Evolutionary conservation across 805 yeast genomes (phyloP), one percentile per base, ranked within the genome.

Genomic region (Lachancea cidri): DNA sequence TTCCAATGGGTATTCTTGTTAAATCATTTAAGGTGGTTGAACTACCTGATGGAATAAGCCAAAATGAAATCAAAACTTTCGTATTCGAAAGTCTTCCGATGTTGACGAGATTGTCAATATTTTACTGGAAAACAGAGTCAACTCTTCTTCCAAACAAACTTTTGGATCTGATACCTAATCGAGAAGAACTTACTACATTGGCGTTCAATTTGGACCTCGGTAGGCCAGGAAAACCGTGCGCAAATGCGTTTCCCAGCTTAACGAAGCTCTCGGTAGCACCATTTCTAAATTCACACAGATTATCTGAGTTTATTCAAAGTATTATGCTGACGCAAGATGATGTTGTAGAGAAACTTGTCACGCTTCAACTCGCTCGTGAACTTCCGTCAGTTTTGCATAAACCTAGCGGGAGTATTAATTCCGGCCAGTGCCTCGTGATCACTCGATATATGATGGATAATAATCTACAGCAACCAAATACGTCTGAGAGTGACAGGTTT

Each of bases 31-130:
- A 58, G 35, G 60, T 70, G 37, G 50, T 65, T 2, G 53, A 55
- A 17, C 47, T 73, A 4, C 77, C 77, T 0, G 73, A 71, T 44
- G 67, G 72, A 17, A 59, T 70, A 19, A 64, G 66, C 32, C 54
- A 64, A 0, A 58, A 60, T 42, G 71, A 70, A 36, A 45, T 52
- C 5, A 43, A 53, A 20, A 61, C 60, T 4, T 52, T 66, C 31
- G 53, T 57, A 18, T 47, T 45, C 22, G 48, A 40, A 27, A 53
- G 72, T 6, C 37, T 47, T 4, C 39, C 43, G 4, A 64, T 64
- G 24, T 61, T 72, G 38, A 36, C 33, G 1, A 48, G 46, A 1
- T 46, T 69, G 39, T 31, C 33, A 9, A 47, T 49, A 5, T 42
- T 55, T 60, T 38, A 49, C 45, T 36, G 70, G 67, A 42, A 52